Evolutionary conservation across 2,329 filamentous ascomycete species (phyloP).

Genomic region (Neurospora sp.): DNA sequence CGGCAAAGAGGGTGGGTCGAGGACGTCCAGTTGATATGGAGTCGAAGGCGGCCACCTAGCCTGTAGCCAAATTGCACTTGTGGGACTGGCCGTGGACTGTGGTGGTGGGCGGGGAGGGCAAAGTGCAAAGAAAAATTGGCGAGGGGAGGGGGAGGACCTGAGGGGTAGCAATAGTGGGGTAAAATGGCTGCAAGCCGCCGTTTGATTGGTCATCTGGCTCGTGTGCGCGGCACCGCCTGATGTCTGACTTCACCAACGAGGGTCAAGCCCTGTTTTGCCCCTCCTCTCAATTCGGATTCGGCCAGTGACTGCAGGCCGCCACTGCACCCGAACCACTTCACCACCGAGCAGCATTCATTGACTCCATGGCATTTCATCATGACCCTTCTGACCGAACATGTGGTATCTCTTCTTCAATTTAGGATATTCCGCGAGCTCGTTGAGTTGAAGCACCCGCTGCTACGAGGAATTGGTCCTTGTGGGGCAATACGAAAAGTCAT

Average conservation of each 20-base stretch:
- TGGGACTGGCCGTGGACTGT: constrained; percentile 8
- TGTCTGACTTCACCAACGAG: constrained; percentile 14
- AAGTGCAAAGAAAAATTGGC: constrained; percentile 6
- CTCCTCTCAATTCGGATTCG: constrained; percentile 6
- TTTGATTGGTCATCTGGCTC: constrained; percentile 12
- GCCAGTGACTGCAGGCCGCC: neutral
- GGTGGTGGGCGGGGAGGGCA: constrained; percentile 11
- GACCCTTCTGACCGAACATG: neutral
- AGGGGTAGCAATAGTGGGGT: constrained; percentile 20
- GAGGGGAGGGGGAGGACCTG: constrained; percentile 10
- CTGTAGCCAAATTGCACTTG: neutral
- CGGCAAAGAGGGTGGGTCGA: constrained; percentile 11
- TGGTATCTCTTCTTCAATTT: neutral
- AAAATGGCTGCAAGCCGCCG: constrained; percentile 3
- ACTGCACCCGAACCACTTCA: neutral
- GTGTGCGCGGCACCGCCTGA: constrained; percentile 17
- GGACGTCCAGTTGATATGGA: constrained; percentile 5
- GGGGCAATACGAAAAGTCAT: neutral
- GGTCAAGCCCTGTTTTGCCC: constrained; percentile 21
- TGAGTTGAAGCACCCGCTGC: neutral
- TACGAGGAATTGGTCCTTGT: neutral
- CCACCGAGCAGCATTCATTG: too few relatives aligned
- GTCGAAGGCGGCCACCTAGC: neutral
- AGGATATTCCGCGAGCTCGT: neutral
- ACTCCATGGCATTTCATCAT: neutral